These are phyloP conservation scores for Oryza coarctata DNA, from an alignment of 176 grass and related monocot genomes.

Conservation along the genomic window DNA sequence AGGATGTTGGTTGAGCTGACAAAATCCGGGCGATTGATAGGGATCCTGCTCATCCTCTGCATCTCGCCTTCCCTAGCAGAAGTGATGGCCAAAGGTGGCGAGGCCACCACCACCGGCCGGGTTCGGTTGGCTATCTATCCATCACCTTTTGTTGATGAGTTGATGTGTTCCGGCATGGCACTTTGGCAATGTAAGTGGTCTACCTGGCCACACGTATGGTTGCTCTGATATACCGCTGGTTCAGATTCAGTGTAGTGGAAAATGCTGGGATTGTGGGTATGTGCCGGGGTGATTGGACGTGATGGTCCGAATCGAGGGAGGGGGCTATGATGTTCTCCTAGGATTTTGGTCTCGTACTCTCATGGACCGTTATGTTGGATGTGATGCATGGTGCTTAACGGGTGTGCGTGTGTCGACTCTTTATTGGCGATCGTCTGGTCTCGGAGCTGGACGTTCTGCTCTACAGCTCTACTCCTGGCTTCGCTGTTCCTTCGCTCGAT, in stretches of 20 bases:
- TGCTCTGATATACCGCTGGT: neutral
- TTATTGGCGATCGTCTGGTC: neutral
- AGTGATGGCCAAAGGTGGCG: neutral
- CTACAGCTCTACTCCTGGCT: neutral
- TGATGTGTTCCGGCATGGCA: neutral
- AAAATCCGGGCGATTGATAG: neutral
- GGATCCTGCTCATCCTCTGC: conserved; percentile 21
- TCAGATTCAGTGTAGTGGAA: neutral
- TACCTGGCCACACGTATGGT: neutral
- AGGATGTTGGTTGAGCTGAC: conserved; percentile 38
- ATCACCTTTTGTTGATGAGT: conserved; percentile 18
- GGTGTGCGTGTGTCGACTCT: neutral
- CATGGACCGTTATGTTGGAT: neutral
- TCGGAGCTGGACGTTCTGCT: neutral
- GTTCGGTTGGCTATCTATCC: conserved; percentile 15
- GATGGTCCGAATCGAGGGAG: neutral
- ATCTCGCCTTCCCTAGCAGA: neutral
- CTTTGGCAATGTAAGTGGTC: neutral
- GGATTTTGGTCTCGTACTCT: neutral
- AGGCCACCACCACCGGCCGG: neutral
- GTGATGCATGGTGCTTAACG: neutral
- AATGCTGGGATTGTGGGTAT: neutral
- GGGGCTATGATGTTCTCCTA: neutral
- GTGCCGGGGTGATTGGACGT: neutral
- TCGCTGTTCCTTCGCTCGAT: neutral